phyloP scores from a whole-genome alignment of 139 green algal genomes.

The Dunaliella sp. region DNA sequence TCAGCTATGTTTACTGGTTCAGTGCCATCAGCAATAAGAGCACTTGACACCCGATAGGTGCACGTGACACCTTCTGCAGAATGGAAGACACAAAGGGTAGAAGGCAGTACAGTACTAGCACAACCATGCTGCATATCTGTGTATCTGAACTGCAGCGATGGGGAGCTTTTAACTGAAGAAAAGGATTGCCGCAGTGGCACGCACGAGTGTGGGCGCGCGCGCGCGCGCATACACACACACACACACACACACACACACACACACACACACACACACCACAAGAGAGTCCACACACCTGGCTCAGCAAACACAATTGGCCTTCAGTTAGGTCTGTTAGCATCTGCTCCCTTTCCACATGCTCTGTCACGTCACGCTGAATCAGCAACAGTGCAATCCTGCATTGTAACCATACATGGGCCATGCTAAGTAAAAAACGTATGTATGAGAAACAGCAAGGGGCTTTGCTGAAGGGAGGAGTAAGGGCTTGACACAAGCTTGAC shows the following conservation, averaged over 20 bases:
- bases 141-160: too few relatives aligned
- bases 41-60: too few relatives aligned
- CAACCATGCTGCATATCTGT: too few relatives aligned
- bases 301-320: constrained; percentile 7
- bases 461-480: too few relatives aligned
- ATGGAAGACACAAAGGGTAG: too few relatives aligned
- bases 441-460: too few relatives aligned
- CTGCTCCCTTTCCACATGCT: background rate
- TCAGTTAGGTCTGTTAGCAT: constrained; percentile 5
- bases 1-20: too few relatives aligned
- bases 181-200: background rate
- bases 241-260: background rate
- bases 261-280: background rate
- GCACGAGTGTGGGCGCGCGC: background rate
- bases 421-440: background rate
- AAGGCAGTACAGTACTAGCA: too few relatives aligned
- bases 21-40: too few relatives aligned
- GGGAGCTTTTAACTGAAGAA: background rate
- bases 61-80: too few relatives aligned
- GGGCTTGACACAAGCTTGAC: too few relatives aligned
- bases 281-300: background rate
- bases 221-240: background rate
- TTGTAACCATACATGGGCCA: background rate
- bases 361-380: constrained; percentile 8
- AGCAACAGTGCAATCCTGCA: constrained; percentile 6